phyloP scores from a whole-genome alignment of 768 basidiomycete genomes.

The Termitomyces sp. region DNA sequence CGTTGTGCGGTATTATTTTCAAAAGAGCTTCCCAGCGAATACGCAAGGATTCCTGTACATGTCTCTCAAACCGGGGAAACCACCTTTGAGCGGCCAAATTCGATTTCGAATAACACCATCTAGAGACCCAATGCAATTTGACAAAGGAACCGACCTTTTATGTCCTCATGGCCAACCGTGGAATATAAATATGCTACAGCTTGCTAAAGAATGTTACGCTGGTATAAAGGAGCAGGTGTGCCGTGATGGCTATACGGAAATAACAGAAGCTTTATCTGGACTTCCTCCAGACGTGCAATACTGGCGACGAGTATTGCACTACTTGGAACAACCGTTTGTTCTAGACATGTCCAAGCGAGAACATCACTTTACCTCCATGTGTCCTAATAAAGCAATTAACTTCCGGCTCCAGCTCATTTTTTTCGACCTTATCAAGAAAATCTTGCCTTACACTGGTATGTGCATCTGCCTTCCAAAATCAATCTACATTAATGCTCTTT shows the following conservation, averaged over 20 bases:
- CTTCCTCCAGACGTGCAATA: too few species aligned
- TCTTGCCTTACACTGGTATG: neutral
- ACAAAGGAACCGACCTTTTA: neutral
- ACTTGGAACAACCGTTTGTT: conserved; percentile 3
- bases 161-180: neutral
- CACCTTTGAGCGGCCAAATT: neutral
- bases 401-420: neutral
- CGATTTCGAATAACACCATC: neutral
- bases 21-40: neutral
- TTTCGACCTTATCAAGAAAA: neutral
- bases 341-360: neutral
- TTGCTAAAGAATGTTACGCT: neutral
- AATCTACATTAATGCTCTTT: neutral
- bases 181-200: neutral
- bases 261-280: neutral
- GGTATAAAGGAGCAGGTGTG: neutral
- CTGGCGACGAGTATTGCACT: neutral
- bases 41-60: neutral
- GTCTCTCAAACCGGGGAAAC: neutral
- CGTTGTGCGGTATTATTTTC: fast-evolving
- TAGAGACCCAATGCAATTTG: neutral
- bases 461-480: neutral
- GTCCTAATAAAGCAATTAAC: neutral
- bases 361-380: neutral
- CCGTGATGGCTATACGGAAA: neutral